phyloP scores from a whole-genome alignment of 2,329 filamentous ascomycete genomes.

The Sclerotinia spermophila region DNA sequence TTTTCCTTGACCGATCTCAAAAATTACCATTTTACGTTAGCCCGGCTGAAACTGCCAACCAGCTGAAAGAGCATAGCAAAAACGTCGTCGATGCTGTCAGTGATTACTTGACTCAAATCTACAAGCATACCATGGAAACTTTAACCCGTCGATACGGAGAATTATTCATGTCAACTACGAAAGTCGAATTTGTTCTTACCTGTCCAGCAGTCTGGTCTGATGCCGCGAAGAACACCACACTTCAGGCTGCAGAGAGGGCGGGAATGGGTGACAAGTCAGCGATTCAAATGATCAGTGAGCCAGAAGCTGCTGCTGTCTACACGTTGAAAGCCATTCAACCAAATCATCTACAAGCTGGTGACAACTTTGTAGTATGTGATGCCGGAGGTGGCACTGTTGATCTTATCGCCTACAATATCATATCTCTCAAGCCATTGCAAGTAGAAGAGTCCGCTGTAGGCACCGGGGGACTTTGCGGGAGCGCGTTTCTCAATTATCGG shows the following conservation, averaged over 20 bases:
- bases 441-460: constrained; percentile 79
- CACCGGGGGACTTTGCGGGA: constrained; percentile 73
- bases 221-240: constrained; percentile 77
- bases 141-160: constrained; percentile 71
- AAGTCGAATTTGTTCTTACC: constrained; percentile 75
- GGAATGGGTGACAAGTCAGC: constrained; percentile 70
- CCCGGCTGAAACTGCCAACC: constrained; percentile 70
- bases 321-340: constrained; percentile 76
- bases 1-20: constrained; percentile 77
- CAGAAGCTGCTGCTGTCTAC: constrained; percentile 75
- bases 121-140: constrained; percentile 75
- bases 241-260: constrained; percentile 72
- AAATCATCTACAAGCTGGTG: constrained; percentile 65
- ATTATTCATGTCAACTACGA: constrained; percentile 72
- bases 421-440: constrained; percentile 64
- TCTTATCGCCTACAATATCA: constrained; percentile 79
- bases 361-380: constrained; percentile 57
- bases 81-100: constrained; percentile 76
- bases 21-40: constrained; percentile 79
- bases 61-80: constrained; percentile 70
- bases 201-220: constrained; percentile 84
- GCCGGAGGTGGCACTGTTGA: constrained; percentile 61
- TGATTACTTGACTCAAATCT: constrained; percentile 74
- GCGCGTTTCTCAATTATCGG: constrained; percentile 74
- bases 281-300: constrained; percentile 77